Evolutionary conservation across 345 rosid species (phyloP), one percentile per base, ranked within the genome.

Genomic region (Lepidium africanum): DNA sequence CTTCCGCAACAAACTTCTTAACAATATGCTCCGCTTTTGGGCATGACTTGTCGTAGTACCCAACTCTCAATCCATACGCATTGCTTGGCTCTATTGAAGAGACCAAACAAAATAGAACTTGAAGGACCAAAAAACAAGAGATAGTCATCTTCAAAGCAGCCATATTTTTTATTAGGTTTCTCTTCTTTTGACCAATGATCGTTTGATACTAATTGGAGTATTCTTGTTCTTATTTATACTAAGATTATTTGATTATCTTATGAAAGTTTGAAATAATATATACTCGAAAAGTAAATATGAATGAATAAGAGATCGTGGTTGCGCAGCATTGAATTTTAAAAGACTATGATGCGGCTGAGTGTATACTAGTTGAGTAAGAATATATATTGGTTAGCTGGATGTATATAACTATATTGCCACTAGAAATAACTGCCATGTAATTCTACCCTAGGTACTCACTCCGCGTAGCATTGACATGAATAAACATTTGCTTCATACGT

Each of bases 1-100:
- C 79, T 13, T 77, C 49, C 11, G 4, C 8, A 6, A 79, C 69
- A 15, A 54, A 69, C 37, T 52, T 35, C 51, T 76, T 75, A 3
- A 82, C 89, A 17, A 82, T 70, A 57, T 69, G 71, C 70, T 89
- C 90, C 8, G 85, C 87, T 33, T 66, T 47, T 0, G 88, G 86
- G 61, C 92, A 87, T 60, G 83, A 19, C 0, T 76, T 59, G 6
- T 58, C 39, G 69, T 89, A 87, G 70, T 78, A 89, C 51, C 92
- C 89, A 0, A 85, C 85, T 80, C 76, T 57, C 51, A 84, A 66
- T 49, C 71, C 83, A 40, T 71, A 74, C 2, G 63, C 75, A 21
- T 60, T 23, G 1, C 58, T 64, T 21, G 9, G 63, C 13, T 67
- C 40, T 73, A 66, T 72, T 1, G 51, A 69, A 33, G 63, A 69